These are phyloP conservation scores for Leccinum disarticulatum DNA, from an alignment of 768 basidiomycete species.

Conservation along the genomic window DNA sequence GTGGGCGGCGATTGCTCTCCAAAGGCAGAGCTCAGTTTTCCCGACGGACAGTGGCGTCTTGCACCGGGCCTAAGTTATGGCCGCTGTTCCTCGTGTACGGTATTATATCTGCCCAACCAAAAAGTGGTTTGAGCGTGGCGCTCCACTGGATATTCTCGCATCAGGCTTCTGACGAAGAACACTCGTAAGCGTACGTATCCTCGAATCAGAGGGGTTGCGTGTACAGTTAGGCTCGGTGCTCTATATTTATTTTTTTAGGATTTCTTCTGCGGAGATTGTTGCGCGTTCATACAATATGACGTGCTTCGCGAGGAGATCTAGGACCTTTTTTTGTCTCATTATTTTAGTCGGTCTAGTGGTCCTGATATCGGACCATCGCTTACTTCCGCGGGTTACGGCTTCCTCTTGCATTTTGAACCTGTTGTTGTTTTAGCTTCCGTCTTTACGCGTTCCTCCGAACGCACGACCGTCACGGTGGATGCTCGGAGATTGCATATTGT, in stretches of 20 bases:
- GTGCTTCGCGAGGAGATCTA: neutral
- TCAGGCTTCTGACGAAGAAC: neutral
- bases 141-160: neutral
- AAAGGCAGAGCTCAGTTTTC: constrained; percentile 25
- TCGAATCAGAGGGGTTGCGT: neutral
- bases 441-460: neutral
- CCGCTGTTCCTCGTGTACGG: constrained; percentile 19
- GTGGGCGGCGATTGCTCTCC: constrained; percentile 56
- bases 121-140: neutral
- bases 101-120: neutral
- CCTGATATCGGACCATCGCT: neutral
- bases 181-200: neutral
- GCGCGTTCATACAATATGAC: neutral
- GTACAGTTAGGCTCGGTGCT: neutral
- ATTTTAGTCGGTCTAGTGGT: neutral
- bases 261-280: neutral
- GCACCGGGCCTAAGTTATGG: constrained; percentile 22
- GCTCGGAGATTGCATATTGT: neutral
- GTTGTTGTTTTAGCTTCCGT: neutral
- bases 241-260: neutral
- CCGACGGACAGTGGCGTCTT: constrained; percentile 5
- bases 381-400: too few relatives aligned
- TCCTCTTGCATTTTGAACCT: neutral
- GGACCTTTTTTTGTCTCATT: neutral
- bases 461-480: neutral